These are phyloP conservation scores for Aquilaria yunnanensis DNA, from an alignment of 345 rosid genomes.

Conservation along the genomic window DNA sequence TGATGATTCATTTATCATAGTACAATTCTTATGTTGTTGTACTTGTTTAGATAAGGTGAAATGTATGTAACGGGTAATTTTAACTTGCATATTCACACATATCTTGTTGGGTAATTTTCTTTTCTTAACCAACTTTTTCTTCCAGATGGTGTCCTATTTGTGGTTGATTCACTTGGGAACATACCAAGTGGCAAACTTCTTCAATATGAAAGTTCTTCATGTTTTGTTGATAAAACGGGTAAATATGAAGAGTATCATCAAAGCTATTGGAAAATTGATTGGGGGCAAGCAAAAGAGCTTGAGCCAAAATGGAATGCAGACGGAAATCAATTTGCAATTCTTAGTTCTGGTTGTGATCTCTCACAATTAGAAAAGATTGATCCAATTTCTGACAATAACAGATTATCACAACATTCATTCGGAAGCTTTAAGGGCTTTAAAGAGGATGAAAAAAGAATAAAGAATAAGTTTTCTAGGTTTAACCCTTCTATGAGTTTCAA, in stretches of 20 bases:
- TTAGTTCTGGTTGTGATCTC: not conserved
- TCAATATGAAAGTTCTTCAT: conserved; percentile 63
- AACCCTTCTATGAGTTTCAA: too few relatives aligned
- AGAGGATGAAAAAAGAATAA: too few relatives aligned
- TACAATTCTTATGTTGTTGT: not conserved
- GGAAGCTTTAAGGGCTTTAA: too few relatives aligned
- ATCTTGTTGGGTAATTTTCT: not conserved
- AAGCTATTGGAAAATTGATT: conserved; percentile 41
- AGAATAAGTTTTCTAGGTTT: too few relatives aligned
- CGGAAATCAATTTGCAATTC: too few relatives aligned
- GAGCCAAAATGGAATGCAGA: too few relatives aligned
- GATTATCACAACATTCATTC: too few relatives aligned
- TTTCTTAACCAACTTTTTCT: conserved; percentile 2
- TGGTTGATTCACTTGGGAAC: conserved; percentile 30
- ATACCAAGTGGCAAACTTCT: conserved; percentile 52
- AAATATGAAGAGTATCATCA: conserved; percentile 63
- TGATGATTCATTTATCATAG: too few relatives aligned
- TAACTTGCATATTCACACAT: not conserved
- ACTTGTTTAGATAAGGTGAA: not conserved
- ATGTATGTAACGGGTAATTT: too few relatives aligned
- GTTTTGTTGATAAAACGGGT: conserved; percentile 41
- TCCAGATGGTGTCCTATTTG: conserved; percentile 47
- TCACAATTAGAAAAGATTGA: too few relatives aligned
- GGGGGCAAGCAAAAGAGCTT: not conserved
- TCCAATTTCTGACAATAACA: too few relatives aligned